phyloP scores from a whole-genome alignment of 2,329 filamentous ascomycete genomes.

The Phaeomoniella chlamydospora region DNA sequence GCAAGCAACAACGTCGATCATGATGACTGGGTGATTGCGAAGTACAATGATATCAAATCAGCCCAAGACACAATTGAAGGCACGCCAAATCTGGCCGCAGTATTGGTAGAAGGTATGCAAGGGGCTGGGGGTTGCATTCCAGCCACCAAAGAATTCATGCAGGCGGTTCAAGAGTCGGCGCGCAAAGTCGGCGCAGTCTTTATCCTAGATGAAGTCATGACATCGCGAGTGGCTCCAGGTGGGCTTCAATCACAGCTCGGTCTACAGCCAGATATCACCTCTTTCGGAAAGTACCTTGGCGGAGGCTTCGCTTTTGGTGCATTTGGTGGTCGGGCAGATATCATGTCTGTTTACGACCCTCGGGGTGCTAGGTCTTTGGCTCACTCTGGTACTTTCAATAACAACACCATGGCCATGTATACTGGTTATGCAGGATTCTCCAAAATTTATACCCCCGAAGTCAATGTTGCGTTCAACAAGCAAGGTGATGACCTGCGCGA shows the following conservation, averaged over 20 bases:
- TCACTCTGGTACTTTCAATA: conserved; percentile 55
- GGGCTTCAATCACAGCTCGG: conserved; percentile 32
- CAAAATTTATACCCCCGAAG: too few species aligned
- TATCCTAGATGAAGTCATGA: conserved; percentile 61
- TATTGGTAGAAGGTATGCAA: conserved; percentile 54
- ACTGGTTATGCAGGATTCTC: too few species aligned
- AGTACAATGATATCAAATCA: conserved; percentile 44
- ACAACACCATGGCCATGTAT: conserved; percentile 48
- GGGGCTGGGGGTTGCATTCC: conserved; percentile 45
- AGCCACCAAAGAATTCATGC: conserved; percentile 36
- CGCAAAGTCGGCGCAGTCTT: conserved; percentile 39
- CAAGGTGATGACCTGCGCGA: too few species aligned
- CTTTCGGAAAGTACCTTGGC: conserved; percentile 52
- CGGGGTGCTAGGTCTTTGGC: conserved; percentile 22
- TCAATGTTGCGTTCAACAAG: too few species aligned
- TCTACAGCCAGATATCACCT: conserved; percentile 42
- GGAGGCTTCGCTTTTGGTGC: conserved; percentile 53
- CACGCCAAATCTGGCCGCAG: conserved; percentile 36
- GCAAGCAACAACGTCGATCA: conserved; percentile 27
- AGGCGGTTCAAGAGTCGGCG: conserved; percentile 33
- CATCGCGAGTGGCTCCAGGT: conserved; percentile 39
- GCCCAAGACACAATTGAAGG: conserved; percentile 28
- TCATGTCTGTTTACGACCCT: conserved; percentile 47
- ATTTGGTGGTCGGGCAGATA: conserved; percentile 44
- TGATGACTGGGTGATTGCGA: conserved; percentile 43